Evolutionary conservation across 495 filamentous ascomycete species (phyloP), one percentile per base, ranked within the genome.

Genomic region (Aspergillus avenaceus): DNA sequence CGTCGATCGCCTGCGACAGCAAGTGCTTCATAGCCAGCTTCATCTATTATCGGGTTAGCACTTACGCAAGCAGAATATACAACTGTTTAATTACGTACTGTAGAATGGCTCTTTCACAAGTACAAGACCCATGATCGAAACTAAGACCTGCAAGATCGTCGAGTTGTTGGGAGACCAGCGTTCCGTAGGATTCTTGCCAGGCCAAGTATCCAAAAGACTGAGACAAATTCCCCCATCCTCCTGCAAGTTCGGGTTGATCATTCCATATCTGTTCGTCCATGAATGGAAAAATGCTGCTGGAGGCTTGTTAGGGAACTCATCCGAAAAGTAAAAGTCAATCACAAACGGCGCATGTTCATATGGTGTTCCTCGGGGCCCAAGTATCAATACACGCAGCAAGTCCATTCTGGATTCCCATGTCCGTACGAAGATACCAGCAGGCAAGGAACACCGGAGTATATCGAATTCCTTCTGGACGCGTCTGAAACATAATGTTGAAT

Each of bases 161-260:
- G 74, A 78, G 8, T 64, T 67, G 3, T 24, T 58, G n/a, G 78
- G 49, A 14, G 64, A 73, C 82, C 82, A 85, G 16, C 45, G 60
- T 53, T 85, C 82, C 27, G 70, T 70, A 6, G 69, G 69, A 21
- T 71, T 67, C 44, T 75, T 63, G 0, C 74, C 64, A 43, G 76
- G 68, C 82, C 82, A 85, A 3, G 82, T 84, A 2, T 80, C 82
- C 9, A 85, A 58, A 19, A 85, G 61, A 36, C 60, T 81, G 9
- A 85, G 63, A 50, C 82, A 85, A 26, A 84, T 79, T 41, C 74
- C 82, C 12, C 82, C 80, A 54, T 84, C 72, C 54, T 84, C 79
- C 54, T 83, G 84, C 4, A 85, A 57, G 54, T 85, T 85, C 1
- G 82, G 82, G 56, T 85, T 85, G 28, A 84, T 68, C 12, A 68